A percentile compares a stretch with the other conserved stretches of the same genome.
These are phyloP conservation scores for Wickerhamomyces chambardii DNA, from an alignment of 805 yeast species.

Conservation along the genomic window DNA sequence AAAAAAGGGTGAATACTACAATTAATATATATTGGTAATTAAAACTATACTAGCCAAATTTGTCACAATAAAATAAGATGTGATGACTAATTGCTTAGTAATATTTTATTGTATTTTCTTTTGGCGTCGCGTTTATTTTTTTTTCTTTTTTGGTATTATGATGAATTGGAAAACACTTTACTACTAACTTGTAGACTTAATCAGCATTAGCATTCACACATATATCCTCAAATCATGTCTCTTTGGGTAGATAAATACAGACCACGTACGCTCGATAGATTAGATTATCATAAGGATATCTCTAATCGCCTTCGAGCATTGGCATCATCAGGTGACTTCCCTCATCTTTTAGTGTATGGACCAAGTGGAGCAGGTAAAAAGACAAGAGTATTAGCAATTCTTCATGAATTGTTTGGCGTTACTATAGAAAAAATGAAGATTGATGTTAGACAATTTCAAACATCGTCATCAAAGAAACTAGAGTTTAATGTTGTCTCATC, in stretches of 20 bases:
- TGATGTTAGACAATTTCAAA: constrained; percentile 78
- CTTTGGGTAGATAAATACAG: constrained; percentile 96
- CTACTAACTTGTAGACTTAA: too few species aligned
- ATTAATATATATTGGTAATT: too few species aligned
- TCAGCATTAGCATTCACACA: too few species aligned
- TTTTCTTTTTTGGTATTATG: too few species aligned
- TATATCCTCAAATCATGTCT: constrained; percentile 43
- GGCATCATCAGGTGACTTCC: constrained; percentile 74
- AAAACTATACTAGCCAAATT: too few species aligned
- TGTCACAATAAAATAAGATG: too few species aligned
- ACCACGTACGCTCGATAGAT: constrained; percentile 55
- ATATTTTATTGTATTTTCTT: too few species aligned
- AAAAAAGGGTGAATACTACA: too few species aligned
- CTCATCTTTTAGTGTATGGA: constrained; percentile 88
- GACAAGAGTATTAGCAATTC: constrained; percentile 77
- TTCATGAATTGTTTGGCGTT: constrained; percentile 74
- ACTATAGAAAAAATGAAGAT: constrained; percentile 81
- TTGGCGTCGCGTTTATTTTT: too few species aligned
- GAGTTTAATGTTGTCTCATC: constrained; percentile 93
- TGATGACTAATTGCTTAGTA: too few species aligned
- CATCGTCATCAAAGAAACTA: constrained; percentile 65
- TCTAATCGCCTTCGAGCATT: constrained; percentile 56
- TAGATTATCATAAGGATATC: constrained; percentile 61
- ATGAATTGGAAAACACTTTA: too few species aligned
- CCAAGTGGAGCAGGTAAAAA: constrained; percentile 98